These are phyloP conservation scores for Xylariaceae sp. DNA, from an alignment of 2,329 filamentous ascomycete species.

Conservation along the genomic window DNA sequence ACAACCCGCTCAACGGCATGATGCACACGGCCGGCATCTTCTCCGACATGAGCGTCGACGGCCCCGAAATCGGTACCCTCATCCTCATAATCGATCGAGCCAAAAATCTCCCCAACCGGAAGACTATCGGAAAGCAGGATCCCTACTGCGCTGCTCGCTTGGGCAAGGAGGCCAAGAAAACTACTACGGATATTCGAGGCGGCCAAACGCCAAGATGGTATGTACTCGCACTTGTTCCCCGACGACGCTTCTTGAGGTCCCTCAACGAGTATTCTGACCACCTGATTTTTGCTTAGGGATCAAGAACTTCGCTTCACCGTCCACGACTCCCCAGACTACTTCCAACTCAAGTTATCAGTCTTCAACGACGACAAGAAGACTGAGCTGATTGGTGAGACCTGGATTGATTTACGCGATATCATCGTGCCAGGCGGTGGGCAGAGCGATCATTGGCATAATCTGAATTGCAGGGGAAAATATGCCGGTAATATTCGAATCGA, in stretches of 20 bases:
- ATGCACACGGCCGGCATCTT: slow-evolving; percentile 89
- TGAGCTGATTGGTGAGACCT: slow-evolving; percentile 90
- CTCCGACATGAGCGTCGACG: slow-evolving; percentile 88
- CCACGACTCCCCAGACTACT: slow-evolving; percentile 94
- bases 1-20: slow-evolving; percentile 49
- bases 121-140: slow-evolving; percentile 97
- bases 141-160: slow-evolving; percentile 91
- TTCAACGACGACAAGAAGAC: slow-evolving; percentile 99
- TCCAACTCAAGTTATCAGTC: slow-evolving; percentile 87
- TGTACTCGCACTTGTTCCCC: slow-evolving; percentile 29
- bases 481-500: slow-evolving; percentile 92
- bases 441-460: slow-evolving; percentile 83
- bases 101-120: slow-evolving; percentile 94
- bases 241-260: background rate
- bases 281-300: slow-evolving; percentile 59
- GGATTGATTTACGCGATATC: slow-evolving; percentile 77
- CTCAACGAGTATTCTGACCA: slow-evolving; percentile 15
- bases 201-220: slow-evolving; percentile 96
- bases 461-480: slow-evolving; percentile 89
- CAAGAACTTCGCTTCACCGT: slow-evolving; percentile 94
- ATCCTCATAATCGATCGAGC: slow-evolving; percentile 89
- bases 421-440: slow-evolving; percentile 86
- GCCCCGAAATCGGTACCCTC: slow-evolving; percentile 86
- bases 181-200: slow-evolving; percentile 84
- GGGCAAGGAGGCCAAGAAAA: slow-evolving; percentile 97